These are phyloP conservation scores for Capsella bursapastoris DNA, from an alignment of 345 rosid species.

Conservation along the genomic window DNA sequence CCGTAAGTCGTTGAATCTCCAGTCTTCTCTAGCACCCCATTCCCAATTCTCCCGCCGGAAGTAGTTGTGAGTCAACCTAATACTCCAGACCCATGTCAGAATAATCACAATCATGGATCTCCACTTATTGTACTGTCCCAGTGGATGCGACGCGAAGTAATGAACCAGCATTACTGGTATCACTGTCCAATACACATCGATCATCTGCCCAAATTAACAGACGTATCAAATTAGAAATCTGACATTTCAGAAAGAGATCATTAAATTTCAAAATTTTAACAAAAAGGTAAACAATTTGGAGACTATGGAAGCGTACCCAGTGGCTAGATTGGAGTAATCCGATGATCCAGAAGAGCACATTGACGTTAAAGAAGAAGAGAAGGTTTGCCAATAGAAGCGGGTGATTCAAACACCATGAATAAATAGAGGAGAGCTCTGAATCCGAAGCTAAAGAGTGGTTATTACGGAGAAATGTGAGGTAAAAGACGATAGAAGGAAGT, in stretches of 20 bases:
- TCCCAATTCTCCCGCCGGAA: slow-evolving; percentile 96
- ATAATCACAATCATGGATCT: slow-evolving; percentile 67
- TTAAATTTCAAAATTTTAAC: neutral
- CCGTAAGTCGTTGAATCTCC: slow-evolving; percentile 89
- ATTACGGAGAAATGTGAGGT: slow-evolving; percentile 61
- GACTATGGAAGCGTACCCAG: slow-evolving; percentile 58
- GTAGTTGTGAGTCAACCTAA: slow-evolving; percentile 85
- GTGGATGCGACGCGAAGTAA: slow-evolving; percentile 77
- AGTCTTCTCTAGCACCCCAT: slow-evolving; percentile 96
- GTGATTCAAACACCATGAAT: slow-evolving; percentile 78
- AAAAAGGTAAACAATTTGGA: neutral
- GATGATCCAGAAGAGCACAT: slow-evolving; percentile 87
- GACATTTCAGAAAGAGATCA: slow-evolving; percentile 9
- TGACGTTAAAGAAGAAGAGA: slow-evolving; percentile 92
- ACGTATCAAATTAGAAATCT: neutral
- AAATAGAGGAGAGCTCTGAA: slow-evolving; percentile 47
- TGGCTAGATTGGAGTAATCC: slow-evolving; percentile 75
- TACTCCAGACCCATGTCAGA: slow-evolving; percentile 82
- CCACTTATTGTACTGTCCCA: slow-evolving; percentile 59
- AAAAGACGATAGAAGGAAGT: slow-evolving; percentile 74
- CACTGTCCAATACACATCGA: slow-evolving; percentile 93
- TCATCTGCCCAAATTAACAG: slow-evolving; percentile 61
- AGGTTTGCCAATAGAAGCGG: slow-evolving; percentile 79
- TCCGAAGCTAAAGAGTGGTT: slow-evolving; percentile 29
- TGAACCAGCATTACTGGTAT: slow-evolving; percentile 83